Evolutionary conservation across 805 yeast genomes (phyloP).

Genomic region (Cyberlindnera xylosilytica): DNA sequence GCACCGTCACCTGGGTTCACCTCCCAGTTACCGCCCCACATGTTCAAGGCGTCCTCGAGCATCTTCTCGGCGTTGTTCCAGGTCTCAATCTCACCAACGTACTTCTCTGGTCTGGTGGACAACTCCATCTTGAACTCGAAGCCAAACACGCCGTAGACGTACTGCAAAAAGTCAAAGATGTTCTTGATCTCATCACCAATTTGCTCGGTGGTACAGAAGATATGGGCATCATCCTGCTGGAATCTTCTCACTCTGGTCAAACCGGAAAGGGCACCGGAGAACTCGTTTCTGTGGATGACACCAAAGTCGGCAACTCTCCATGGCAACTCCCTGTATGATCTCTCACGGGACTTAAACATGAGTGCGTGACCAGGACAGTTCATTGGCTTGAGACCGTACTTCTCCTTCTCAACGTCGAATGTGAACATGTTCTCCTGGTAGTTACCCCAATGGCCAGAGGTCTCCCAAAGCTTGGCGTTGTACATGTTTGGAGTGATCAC

Average conservation of each 20-base stretch:
- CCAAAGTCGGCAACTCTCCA: conserved; percentile 99
- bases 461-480: conserved; percentile 96
- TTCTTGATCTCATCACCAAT: conserved; percentile 81
- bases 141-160: conserved; percentile 87
- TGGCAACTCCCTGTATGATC: conserved; percentile 95
- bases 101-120: conserved; percentile 96
- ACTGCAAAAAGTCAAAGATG: conserved; percentile 81
- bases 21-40: conserved; percentile 91
- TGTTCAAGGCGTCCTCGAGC: conserved; percentile 76
- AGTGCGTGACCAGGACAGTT: conserved; percentile 92
- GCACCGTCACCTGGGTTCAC: conserved; percentile 98
- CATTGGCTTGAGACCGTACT: conserved; percentile 92
- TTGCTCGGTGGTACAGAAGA: conserved; percentile 92
- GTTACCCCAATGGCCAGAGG: conserved; percentile 98
- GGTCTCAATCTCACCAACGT: conserved; percentile 88
- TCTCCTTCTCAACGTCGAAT: conserved; percentile 95
- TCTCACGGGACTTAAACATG: conserved; percentile 86
- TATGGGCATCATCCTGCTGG: conserved; percentile 99
- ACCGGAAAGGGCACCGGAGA: conserved; percentile 90
- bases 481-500: conserved; percentile 99
- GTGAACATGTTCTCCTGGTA: conserved; percentile 97
- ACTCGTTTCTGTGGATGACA: conserved; percentile 95
- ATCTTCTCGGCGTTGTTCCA: conserved; percentile 91
- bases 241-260: conserved; percentile 97
- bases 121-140: conserved; percentile 95